Evolutionary conservation across 2,329 filamentous ascomycete genomes (phyloP).

Genomic region (Ciborinia camelliae): DNA sequence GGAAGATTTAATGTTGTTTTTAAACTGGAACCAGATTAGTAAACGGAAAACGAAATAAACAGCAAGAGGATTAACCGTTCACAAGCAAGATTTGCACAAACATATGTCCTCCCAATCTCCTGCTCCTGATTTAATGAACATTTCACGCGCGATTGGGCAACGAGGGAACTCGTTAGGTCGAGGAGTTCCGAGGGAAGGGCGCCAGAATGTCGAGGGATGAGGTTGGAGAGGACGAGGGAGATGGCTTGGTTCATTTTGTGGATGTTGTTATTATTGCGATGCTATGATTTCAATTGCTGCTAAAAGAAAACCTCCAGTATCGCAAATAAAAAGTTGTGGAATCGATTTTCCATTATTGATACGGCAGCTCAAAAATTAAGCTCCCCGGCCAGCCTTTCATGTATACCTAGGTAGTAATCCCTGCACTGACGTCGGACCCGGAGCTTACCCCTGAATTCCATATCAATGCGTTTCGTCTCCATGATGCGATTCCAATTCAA

Average conservation of each 20-base stretch:
- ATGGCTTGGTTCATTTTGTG: constrained; percentile 67
- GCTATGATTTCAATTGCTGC: background rate
- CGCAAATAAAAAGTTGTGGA: background rate
- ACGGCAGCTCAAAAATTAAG: constrained; percentile 7
- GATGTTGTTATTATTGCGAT: background rate
- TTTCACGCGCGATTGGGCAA: constrained; percentile 75
- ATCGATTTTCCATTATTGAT: background rate
- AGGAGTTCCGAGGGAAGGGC: constrained; percentile 66
- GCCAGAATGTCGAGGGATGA: constrained; percentile 70
- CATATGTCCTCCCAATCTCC: constrained; percentile 80
- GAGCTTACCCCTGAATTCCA: constrained; percentile 18
- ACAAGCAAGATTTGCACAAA: constrained; percentile 86
- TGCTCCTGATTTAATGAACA: constrained; percentile 81
- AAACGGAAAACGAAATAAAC: background rate
- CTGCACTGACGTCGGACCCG: constrained; percentile 5
- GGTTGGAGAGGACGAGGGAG: constrained; percentile 67
- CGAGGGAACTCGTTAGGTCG: constrained; percentile 67
- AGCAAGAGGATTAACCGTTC: constrained; percentile 56
- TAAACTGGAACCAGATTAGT: constrained; percentile 50
- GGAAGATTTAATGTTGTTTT: constrained; percentile 75
- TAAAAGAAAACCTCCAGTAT: background rate
- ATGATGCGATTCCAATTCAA: constrained; percentile 1
- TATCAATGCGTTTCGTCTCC: constrained; percentile 4
- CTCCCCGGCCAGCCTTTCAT: background rate
- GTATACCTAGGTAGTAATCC: background rate